Evolutionary conservation across 2,329 filamentous ascomycete genomes (phyloP), one percentile per base, ranked within the genome.

Genomic region (Penicillium expansum): DNA sequence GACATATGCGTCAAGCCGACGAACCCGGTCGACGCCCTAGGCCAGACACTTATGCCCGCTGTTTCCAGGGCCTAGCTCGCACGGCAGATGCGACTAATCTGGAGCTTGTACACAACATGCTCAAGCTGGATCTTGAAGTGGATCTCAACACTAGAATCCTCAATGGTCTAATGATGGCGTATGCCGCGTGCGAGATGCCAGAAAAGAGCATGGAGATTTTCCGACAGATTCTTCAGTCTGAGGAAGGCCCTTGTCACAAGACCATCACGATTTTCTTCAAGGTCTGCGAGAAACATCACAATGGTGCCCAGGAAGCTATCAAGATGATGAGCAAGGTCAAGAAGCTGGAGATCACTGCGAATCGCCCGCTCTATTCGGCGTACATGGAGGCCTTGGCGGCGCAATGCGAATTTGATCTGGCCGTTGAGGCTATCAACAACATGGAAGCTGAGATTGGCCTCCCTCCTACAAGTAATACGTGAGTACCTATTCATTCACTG

Each of bases 91-190:
- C 76, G 1, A 86, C 90, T 55, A 86, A 86, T 41, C 77, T 97
- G 20, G 84, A 86, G 57, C 84, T 89, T 60, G 84, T 96, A 2
- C 89, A 96, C 77, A 96, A 97, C 70, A 93, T 96, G 85, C 81
- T 97, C 63, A 97, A 96, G 76, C 87, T 97, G 72, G 94, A 99
- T 72, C 82, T 87, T n/a, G 83, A 85, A 41, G 82, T 97, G 37
- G 86, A 92, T 64, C 82, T 88, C 5, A 86, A 83, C 64, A 97
- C 93, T 0, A 80, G 79, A 54, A 79, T 97, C 2, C 85, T 88
- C 65, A 97, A 96, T 67, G 86, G 89, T 0, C 78, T 97, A 48
- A 96, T 99, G 86, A 80, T 94, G 13, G 92, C 91, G 0, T 93
- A 96, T 69, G 85, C 86, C 1, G 83, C 84, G 1, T 89, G 86